These are phyloP conservation scores for Skeletonema menzelii DNA, from an alignment of 108 stramenopile genomes.

Conservation along the genomic window DNA sequence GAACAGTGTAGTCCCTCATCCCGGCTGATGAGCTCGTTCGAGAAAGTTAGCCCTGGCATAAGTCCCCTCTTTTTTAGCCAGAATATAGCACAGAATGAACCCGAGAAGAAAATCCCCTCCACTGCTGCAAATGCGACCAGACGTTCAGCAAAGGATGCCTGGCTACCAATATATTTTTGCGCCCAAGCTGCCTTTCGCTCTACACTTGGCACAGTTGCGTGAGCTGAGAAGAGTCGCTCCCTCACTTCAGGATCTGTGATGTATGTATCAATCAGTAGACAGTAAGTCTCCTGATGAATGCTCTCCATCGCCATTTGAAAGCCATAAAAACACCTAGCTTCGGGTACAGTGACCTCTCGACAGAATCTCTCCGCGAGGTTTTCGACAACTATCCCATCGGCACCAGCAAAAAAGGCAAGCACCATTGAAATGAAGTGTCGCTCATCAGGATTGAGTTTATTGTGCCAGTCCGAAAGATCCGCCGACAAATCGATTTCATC, in stretches of 20 bases:
- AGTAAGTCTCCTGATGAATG: constrained; percentile 91
- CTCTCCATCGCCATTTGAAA: constrained; percentile 95
- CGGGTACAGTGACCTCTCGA: constrained; percentile 84
- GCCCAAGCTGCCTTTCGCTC: constrained; percentile 88
- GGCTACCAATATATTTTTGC: constrained; percentile 69
- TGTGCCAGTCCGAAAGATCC: constrained; percentile 92
- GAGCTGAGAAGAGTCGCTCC: constrained; percentile 68
- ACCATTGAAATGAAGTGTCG: constrained; percentile 87
- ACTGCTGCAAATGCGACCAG: constrained; percentile 92
- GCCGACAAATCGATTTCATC: constrained; percentile 96
- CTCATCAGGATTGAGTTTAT: constrained; percentile 80
- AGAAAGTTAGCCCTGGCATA: constrained; percentile 90
- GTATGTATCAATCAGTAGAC: constrained; percentile 86
- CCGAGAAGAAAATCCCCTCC: constrained; percentile 93
- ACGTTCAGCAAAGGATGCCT: constrained; percentile 81
- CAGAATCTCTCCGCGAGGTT: constrained; percentile 87
- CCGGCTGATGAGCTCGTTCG: constrained; percentile 91
- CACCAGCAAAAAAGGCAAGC: constrained; percentile 86
- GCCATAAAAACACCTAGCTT: constrained; percentile 92
- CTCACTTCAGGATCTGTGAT: constrained; percentile 77
- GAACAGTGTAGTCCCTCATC: constrained; percentile 96
- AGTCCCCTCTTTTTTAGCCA: constrained; percentile 93
- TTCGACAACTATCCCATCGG: constrained; percentile 91
- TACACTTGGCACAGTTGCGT: constrained; percentile 78
- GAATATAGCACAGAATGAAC: constrained; percentile 90